These are phyloP conservation scores for Plasmodium malariae DNA, from an alignment of 169 alveolate genomes.

Conservation along the genomic window DNA sequence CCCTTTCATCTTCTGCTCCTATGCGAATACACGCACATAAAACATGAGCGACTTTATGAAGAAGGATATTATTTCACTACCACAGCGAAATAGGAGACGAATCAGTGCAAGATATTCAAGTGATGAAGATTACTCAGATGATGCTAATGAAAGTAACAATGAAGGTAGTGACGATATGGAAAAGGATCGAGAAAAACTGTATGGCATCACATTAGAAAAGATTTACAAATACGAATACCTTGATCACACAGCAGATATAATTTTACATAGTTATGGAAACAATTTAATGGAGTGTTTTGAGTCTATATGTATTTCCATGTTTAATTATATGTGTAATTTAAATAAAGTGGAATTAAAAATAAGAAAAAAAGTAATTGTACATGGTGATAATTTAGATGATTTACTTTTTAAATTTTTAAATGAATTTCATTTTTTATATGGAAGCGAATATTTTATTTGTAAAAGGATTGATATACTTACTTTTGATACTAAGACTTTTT, in stretches of 20 bases:
- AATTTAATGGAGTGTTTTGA: conserved; percentile 77
- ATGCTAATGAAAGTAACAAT: background rate
- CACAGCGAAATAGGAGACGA: conserved; percentile 60
- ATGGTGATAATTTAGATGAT: conserved; percentile 47
- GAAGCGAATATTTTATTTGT: conserved; percentile 81
- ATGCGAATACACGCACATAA: background rate
- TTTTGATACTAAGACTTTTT: conserved; percentile 24
- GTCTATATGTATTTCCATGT: conserved; percentile 78
- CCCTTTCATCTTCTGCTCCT: background rate
- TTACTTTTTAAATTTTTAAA: conserved; percentile 77
- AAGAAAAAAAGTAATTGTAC: conserved; percentile 22
- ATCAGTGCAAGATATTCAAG: conserved; percentile 7
- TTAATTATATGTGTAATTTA: conserved; percentile 80
- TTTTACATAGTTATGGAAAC: conserved; percentile 79
- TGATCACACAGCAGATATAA: conserved; percentile 86
- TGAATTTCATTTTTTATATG: conserved; percentile 81
- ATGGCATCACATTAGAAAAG: conserved; percentile 7
- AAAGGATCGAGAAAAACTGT: background rate
- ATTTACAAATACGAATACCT: conserved; percentile 76
- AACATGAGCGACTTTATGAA: conserved; percentile 12
- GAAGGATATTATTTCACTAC: conserved; percentile 47
- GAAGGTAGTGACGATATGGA: background rate
- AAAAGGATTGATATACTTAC: conserved; percentile 50
- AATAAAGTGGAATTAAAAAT: conserved; percentile 56
- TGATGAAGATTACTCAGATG: conserved; percentile 17